Percentiles rank a stretch among this genome's conserved stretches.
Conservation (phyloP, 768 basidiomycete genomes). For the Agrocybe pediades region DNA sequence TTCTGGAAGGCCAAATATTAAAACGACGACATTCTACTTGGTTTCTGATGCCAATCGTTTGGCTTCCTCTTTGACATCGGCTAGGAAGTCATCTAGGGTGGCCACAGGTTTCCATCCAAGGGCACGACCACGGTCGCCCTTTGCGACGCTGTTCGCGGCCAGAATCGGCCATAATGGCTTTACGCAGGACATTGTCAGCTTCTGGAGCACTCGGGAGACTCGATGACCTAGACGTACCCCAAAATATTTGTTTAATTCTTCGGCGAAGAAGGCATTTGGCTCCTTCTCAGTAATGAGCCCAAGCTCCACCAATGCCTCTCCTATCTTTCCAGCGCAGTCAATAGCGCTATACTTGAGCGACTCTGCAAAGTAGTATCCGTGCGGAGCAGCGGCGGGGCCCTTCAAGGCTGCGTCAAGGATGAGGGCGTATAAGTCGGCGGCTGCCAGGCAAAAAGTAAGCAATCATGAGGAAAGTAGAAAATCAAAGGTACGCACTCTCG, state of each 20-base stretch:
- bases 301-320: slow-evolving; percentile 16
- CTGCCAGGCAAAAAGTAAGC: slow-evolving; percentile 12
- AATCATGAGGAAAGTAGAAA: no score
- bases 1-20: no score
- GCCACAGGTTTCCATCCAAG: slow-evolving; percentile 24
- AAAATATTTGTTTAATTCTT: slow-evolving; percentile 18
- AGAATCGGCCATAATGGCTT: slow-evolving; percentile 15
- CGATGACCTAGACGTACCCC: slow-evolving; percentile 15
- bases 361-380: slow-evolving; percentile 27
- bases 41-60: no score
- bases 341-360: slow-evolving; percentile 15
- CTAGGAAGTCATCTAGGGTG: slow-evolving; percentile 18
- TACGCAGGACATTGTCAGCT: not conserved
- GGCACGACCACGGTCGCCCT: slow-evolving; percentile 19
- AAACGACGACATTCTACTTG: no score
- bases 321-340: slow-evolving; percentile 15
- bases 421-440: slow-evolving; percentile 18
- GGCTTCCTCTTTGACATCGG: slow-evolving; percentile 19
- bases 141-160: slow-evolving; percentile 17
- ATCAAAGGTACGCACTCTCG: slow-evolving; percentile 15
- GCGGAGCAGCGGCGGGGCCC: slow-evolving; percentile 8
- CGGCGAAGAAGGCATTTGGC: slow-evolving; percentile 16
- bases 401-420: slow-evolving; percentile 17
- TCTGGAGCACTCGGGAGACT: not conserved
- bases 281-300: slow-evolving; percentile 13